Evolutionary conservation across 1,139 yeast genomes (phyloP), one percentile per base, ranked within the genome.

Genomic region (Protomyces inouyei): DNA sequence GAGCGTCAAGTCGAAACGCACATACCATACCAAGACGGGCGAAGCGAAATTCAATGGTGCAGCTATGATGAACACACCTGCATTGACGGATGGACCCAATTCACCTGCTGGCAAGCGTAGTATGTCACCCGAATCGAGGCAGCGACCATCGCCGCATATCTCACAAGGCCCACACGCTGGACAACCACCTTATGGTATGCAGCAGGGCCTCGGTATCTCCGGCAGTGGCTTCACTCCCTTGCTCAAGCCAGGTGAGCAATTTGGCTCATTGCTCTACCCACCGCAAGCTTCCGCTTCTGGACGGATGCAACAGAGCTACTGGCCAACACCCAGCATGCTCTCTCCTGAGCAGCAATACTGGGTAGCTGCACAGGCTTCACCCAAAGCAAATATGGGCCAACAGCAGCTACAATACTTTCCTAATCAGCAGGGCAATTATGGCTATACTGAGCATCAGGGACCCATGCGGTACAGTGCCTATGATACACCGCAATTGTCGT

Each of bases 1-100:
- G 43, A 43, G 57, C 45, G 60, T 65, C 52, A 54, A 46, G 21
- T 65, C 66, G 14, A 55, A 52, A 12, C 61, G 67, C 25, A 55
- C 61, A 14, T 65, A 65, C 45, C 66, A 65, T 36, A 53, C 61
- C 25, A 46, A 64, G 40, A 18, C 35, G 2, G 53, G 63, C 12
- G 55, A 51, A 25, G 56, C 63, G 45, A 59, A 59, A 18, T n/a
- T 18, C 12, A 16, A 16, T 14, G 55, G 55, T 14, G 32, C 36
- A n/a, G 55, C 45, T 18, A 40, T 38, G 32, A 38, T 51, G 25
- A 40, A 43, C 57, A 59, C 57, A 5, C 63, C 63, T 2, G 61
- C 61, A 14, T 16, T 57, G 51, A 57, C 61, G 4, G 55, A 57
- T 21, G 52, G 52, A 6, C 38, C 61, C 14, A 45, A 45, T 16